Evolutionary conservation across 176 grass and related monocot species (phyloP), one percentile per base, ranked within the genome.

Genomic region (Pontederia crassipes): DNA sequence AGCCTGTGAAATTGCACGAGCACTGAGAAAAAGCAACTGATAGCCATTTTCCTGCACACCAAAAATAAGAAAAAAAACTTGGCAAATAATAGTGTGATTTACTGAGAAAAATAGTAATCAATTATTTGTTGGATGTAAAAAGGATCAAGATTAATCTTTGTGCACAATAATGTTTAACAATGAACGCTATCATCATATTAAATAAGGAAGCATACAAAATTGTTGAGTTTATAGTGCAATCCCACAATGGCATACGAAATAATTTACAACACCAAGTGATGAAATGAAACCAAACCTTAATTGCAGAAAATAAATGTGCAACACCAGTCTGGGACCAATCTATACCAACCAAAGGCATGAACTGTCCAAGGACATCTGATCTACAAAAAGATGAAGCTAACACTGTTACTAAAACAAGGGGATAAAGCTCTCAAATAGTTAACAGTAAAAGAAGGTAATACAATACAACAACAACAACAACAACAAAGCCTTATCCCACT

Each of bases 311-410:
- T 54, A 96, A 85, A 87, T 96, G 91, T 70, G 86, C 66, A 65
- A 96, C 91, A 77, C 91, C 91, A 59, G 82, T 96, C 69, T 96
- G 91, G 68, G 86, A 96, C 91, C 91, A 96, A 87, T 96, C 91
- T 67, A 87, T 78, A 85, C 91, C 91, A 70, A 96, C 91, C 62
- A 96, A 45, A 67, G 91, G 91, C 91, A 96, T 96, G 66, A 96
- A 90, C 66, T 90, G 91, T 72, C 91, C 91, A 69, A 96, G 91
- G 77, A 96, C 91, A 75, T 96, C 91, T 66, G 91, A 96, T 58
- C 91, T 90, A 63, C 68, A 55, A 40, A 80, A 70, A 61, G 77
- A 70, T 46, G 80, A 66, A 82, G 66, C 27, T 62, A 45, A 54
- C 47, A 55, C 16, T 56, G 9, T 67, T 17, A 69, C 17, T 70